Conservation (phyloP, 345 rosid species). For the Lepidium aucheri region DNA sequence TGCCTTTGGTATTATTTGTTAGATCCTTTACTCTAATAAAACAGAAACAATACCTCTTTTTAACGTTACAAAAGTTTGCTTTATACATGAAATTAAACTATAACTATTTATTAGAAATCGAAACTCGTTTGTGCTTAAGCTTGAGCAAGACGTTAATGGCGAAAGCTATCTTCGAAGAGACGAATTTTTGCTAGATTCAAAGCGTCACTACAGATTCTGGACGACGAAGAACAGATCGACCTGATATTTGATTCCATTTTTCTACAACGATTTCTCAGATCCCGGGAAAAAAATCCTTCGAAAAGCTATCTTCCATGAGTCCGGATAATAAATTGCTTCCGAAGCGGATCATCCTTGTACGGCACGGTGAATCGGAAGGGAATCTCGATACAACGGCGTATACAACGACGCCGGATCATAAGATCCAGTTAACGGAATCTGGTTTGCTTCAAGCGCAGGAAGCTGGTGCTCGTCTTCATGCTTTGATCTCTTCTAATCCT, state of each 20-base stretch:
- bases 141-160: slow-evolving; percentile 24
- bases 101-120: background rate
- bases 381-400: slow-evolving; percentile 76
- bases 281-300: background rate
- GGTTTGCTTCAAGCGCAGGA: slow-evolving; percentile 54
- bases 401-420: slow-evolving; percentile 78
- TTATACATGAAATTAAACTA: background rate
- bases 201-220: background rate
- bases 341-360: slow-evolving; percentile 83
- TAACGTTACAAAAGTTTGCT: no score
- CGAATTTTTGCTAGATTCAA: background rate
- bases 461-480: slow-evolving; percentile 52
- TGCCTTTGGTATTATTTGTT: background rate
- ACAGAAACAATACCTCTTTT: background rate
- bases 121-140: slow-evolving; percentile 16
- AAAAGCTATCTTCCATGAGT: slow-evolving; percentile 16
- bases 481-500: slow-evolving; percentile 32
- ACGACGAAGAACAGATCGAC: background rate
- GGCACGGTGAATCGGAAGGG: slow-evolving; percentile 94
- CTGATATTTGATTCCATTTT: background rate
- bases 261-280: slow-evolving; percentile 2
- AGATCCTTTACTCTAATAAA: background rate
- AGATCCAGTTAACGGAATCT: slow-evolving; percentile 56
- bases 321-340: slow-evolving; percentile 42
- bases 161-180: background rate